Conservation (phyloP, 2,329 filamentous ascomycete species). For the Ceratocystis harringtonii region DNA sequence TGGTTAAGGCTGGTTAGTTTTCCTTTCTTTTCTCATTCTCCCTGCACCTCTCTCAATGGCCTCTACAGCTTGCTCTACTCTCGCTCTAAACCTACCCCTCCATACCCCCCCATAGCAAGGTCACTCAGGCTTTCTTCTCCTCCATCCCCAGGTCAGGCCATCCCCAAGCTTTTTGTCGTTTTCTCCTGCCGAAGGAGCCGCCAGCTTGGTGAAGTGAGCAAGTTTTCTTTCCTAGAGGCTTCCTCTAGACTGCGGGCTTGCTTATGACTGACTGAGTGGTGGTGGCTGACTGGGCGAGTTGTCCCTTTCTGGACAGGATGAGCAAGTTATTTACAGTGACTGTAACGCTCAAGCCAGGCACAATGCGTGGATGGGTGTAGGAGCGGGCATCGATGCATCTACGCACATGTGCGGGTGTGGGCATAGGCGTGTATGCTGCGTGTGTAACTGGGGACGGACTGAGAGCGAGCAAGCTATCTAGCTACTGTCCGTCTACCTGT, state of each 20-base stretch:
- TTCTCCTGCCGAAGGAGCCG: neutral
- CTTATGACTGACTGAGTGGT: neutral
- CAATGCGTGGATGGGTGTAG: neutral
- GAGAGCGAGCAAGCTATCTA: neutral
- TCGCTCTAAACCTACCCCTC: slow-evolving; percentile 2
- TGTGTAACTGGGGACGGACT: neutral
- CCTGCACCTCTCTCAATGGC: neutral
- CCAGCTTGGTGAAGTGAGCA: neutral
- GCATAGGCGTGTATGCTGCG: neutral
- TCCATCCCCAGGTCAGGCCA: neutral
- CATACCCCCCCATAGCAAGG: neutral
- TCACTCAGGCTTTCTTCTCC: neutral
- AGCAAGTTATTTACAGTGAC: neutral
- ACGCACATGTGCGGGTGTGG: neutral
- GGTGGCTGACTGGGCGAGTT: neutral
- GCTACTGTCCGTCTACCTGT: neutral
- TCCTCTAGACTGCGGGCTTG: neutral
- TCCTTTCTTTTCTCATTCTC: neutral
- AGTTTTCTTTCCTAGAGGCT: neutral
- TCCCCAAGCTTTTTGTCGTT: slow-evolving; percentile 8
- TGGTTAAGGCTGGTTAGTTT: slow-evolving; percentile 20
- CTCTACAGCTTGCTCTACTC: neutral
- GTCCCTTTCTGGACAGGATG: neutral
- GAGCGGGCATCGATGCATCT: neutral
- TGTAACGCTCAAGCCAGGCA: slow-evolving; percentile 17